These are phyloP conservation scores for Acanthamoeba castellanii DNA, from an alignment of 208 protist species.

Conservation along the genomic window DNA sequence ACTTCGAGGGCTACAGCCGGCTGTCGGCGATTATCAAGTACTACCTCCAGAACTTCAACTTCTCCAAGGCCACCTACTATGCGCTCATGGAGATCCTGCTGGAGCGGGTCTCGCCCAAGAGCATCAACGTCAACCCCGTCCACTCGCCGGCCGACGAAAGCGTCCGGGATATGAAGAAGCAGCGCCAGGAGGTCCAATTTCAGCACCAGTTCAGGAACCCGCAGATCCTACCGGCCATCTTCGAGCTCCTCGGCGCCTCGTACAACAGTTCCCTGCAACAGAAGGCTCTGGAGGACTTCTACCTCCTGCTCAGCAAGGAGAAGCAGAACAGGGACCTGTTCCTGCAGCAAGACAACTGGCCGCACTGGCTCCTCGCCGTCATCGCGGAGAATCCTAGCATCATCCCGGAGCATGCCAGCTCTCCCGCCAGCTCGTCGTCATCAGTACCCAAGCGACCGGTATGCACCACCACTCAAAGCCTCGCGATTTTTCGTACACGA, in stretches of 20 bases:
- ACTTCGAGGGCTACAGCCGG: constrained; percentile 48
- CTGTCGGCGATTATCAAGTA: constrained; percentile 54
- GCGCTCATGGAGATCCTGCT: constrained; percentile 69
- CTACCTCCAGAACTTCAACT: constrained; percentile 66
- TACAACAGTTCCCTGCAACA: not conserved
- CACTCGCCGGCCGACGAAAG: constrained; percentile 27
- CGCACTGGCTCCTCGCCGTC: constrained; percentile 43
- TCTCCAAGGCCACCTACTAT: constrained; percentile 57
- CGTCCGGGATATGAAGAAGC: not conserved
- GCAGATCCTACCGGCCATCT: constrained; percentile 49
- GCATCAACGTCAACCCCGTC: constrained; percentile 51
- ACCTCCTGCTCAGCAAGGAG: constrained; percentile 62
- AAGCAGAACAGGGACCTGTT: constrained; percentile 57
- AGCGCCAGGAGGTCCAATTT: not conserved
- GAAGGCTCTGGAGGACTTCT: constrained; percentile 43
- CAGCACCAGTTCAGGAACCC: constrained; percentile 70
- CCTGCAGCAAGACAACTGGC: constrained; percentile 54
- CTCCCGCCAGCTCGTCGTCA: not conserved
- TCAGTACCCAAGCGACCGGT: not conserved
- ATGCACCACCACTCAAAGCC: not conserved
- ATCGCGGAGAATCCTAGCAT: constrained; percentile 38
- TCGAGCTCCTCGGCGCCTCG: constrained; percentile 26
- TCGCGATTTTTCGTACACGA: not conserved
- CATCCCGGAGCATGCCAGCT: not conserved
- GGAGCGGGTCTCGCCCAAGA: constrained; percentile 34